These are phyloP conservation scores for Castanea mollissima DNA, from an alignment of 306 rosid genomes.

Conservation along the genomic window DNA sequence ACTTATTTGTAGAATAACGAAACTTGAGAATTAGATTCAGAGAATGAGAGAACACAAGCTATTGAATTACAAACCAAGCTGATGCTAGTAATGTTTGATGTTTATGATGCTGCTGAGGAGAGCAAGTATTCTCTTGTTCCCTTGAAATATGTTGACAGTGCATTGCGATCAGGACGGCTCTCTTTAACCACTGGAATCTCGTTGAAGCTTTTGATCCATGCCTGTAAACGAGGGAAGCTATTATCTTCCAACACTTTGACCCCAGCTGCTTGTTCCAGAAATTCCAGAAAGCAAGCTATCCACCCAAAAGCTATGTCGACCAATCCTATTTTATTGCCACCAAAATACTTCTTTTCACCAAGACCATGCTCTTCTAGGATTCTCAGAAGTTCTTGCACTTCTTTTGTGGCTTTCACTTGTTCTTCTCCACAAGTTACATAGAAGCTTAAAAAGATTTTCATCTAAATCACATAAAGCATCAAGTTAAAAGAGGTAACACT, in stretches of 20 bases:
- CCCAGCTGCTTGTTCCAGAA: conserved; percentile 6
- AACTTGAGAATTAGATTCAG: neutral
- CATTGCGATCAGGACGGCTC: conserved; percentile 24
- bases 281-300: conserved; percentile 13
- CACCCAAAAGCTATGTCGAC: conserved; percentile 21
- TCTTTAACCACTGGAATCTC: conserved; percentile 26
- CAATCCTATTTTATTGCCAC: conserved; percentile 26
- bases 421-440: conserved; percentile 2
- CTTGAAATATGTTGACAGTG: neutral
- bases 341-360: conserved; percentile 19
- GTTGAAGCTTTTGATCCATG: conserved; percentile 27
- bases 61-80: neutral
- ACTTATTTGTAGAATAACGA: neutral
- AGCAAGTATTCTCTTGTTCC: neutral
- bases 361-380: conserved; percentile 21
- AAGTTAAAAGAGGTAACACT: neutral
- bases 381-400: neutral
- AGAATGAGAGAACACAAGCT: neutral
- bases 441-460: neutral
- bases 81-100: neutral
- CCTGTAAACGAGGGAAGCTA: conserved; percentile 14
- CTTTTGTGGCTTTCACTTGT: neutral
- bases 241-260: conserved; percentile 16
- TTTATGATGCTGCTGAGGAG: neutral
- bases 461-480: neutral